Conservation (phyloP, 225 moss, liverwort and hornwort genomes). For the Marchantia paleacea region DNA sequence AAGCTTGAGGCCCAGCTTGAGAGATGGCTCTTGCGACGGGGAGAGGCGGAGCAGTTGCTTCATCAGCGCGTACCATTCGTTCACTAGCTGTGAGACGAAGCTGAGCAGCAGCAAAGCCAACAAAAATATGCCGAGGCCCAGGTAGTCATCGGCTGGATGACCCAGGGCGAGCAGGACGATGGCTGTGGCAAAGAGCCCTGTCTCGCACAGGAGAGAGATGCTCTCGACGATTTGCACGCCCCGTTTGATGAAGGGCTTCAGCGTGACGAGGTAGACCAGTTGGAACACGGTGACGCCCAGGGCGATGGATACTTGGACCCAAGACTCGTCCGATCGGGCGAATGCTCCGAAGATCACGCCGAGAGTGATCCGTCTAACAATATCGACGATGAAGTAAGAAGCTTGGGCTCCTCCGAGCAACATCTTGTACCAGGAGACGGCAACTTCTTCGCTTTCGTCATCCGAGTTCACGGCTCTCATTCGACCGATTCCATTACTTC, state of each 20-base stretch:
- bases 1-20: constrained; percentile 45
- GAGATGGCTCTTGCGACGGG: constrained; percentile 62
- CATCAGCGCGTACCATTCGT: constrained; percentile 94
- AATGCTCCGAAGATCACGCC: constrained; percentile 83
- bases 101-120: constrained; percentile 62
- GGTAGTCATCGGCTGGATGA: constrained; percentile 52
- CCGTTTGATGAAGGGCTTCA: constrained; percentile 75
- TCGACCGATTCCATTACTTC: constrained; percentile 49
- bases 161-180: constrained; percentile 51
- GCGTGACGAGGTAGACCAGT: constrained; percentile 54
- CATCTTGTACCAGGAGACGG: constrained; percentile 41
- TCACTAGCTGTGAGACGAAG: constrained; percentile 79
- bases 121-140: constrained; percentile 59
- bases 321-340: constrained; percentile 59
- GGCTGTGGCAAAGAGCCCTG: constrained; percentile 63
- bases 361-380: constrained; percentile 59
- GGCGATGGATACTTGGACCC: constrained; percentile 65
- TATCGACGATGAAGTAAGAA: constrained; percentile 61
- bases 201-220: constrained; percentile 78
- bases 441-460: constrained; percentile 57
- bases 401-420: constrained; percentile 58
- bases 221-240: constrained; percentile 85
- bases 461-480: constrained; percentile 50
- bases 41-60: constrained; percentile 73
- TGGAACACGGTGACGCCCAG: constrained; percentile 58